phyloP scores from a whole-genome alignment of 139 green algal species.

The Bryopsis sp. region DNA sequence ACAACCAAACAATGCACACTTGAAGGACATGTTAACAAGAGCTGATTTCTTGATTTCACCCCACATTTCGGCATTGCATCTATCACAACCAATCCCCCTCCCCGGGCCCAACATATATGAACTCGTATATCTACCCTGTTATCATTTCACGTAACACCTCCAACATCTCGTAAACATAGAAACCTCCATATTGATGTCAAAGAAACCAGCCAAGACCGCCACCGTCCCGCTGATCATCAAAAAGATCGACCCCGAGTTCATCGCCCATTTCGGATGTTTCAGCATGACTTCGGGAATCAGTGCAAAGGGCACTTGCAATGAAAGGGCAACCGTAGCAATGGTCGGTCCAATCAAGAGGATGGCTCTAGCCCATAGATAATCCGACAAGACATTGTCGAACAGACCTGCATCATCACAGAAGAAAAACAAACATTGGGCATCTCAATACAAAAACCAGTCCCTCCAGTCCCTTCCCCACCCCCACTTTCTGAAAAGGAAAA shows the following conservation, averaged over 20 bases:
- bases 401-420: slow-evolving; percentile 61
- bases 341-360: slow-evolving; percentile 88
- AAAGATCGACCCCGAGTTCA: slow-evolving; percentile 15
- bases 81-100: too few relatives aligned
- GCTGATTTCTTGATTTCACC: too few relatives aligned
- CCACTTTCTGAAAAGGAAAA: neutral
- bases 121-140: too few relatives aligned
- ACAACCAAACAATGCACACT: too few relatives aligned
- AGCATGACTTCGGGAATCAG: slow-evolving; percentile 36
- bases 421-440: too few relatives aligned
- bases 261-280: slow-evolving; percentile 38
- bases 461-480: neutral
- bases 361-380: slow-evolving; percentile 92
- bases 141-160: too few relatives aligned
- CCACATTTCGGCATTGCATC: too few relatives aligned
- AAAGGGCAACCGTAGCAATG: slow-evolving; percentile 74
- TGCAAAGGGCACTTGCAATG: slow-evolving; percentile 73
- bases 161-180: neutral
- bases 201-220: slow-evolving; percentile 61
- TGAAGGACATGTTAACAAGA: too few relatives aligned
- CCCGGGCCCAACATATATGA: too few relatives aligned
- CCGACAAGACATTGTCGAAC: slow-evolving; percentile 88
- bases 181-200: slow-evolving; percentile 39
- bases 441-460: neutral
- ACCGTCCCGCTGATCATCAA: slow-evolving; percentile 47